Base-by-base conservation (phyloP, 768 basidiomycete genomes). In the Basidioascus undulatus region DNA sequence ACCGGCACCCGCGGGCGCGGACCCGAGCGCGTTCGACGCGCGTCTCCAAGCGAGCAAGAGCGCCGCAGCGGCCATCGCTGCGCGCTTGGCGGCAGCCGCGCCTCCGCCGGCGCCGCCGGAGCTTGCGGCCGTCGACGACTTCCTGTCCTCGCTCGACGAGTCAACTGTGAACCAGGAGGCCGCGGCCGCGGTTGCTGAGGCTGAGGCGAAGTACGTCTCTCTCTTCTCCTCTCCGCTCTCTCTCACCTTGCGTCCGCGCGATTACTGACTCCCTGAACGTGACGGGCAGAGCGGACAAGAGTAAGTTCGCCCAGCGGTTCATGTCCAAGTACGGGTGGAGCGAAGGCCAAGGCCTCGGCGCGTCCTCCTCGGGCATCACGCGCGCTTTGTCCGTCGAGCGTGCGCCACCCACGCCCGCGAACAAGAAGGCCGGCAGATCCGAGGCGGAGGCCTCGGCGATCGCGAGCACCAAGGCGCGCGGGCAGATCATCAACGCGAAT, bases 261-360 rank as follows among this genome's bases (percentile, higher is more conserved):
- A n/a, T n/a, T n/a, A n/a, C n/a, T n/a, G n/a, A n/a, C n/a, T n/a
- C n/a, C n/a, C n/a, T n/a, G n/a, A n/a, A n/a, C n/a, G n/a, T n/a
- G n/a, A n/a, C n/a, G 35, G 57, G 52, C 2, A 56, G 57, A 31
- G 50, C 53, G 4, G 48, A 56, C 19, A 50, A 56, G 18, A 54
- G 57, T 12, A 64, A 65, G 3, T 83, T 87, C 51, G 81, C 82
- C 24, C 74, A 76, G 11, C 75, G 82, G 24, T 55, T 89, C 49
- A 89, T 92, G 84, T 80, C 78, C 4, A 89, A 84, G 60, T 87
- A 77, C 81, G 89, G 89, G 0, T 84, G 94, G 56, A 77, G 79
- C 53, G 79, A 81, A 53, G 89, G 89, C 2, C 74, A 84, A 58
- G 87, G 87, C 5, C 66, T 94, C 2, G 89, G 89, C 26, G 74